Percentiles rank a stretch among this genome's conserved stretches.
These are phyloP conservation scores for Medicago arabica DNA, from an alignment of 306 rosid genomes.

Conservation along the genomic window DNA sequence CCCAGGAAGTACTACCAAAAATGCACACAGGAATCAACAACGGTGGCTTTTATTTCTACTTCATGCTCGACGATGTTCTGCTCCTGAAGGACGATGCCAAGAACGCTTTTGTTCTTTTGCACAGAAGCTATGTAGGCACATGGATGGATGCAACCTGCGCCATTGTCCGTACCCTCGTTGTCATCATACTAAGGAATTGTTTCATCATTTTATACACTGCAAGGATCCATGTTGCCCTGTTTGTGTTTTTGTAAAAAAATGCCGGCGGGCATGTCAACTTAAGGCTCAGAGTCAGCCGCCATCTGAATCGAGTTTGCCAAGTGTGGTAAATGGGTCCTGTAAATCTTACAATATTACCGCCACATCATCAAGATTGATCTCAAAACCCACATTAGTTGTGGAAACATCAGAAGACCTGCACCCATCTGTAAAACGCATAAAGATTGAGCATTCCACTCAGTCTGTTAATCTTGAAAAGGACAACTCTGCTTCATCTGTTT, in stretches of 20 bases:
- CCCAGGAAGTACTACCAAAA: conserved; percentile 39
- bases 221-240: conserved; percentile 77
- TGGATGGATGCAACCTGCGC: conserved; percentile 55
- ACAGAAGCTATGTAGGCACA: conserved; percentile 77
- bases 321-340: conserved; percentile 58
- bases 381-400: conserved; percentile 51
- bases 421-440: conserved; percentile 83
- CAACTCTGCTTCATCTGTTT: conserved; percentile 53
- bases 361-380: conserved; percentile 51
- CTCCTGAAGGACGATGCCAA: conserved; percentile 83
- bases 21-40: conserved; percentile 70
- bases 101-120: conserved; percentile 65
- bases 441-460: conserved; percentile 74
- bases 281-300: conserved; percentile 48
- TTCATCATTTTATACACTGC: conserved; percentile 75
- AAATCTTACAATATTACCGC: conserved; percentile 60
- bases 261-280: conserved; percentile 48
- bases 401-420: conserved; percentile 74
- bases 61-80: conserved; percentile 82
- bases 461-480: conserved; percentile 63
- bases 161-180: conserved; percentile 70
- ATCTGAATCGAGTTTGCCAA: conserved; percentile 61
- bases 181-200: conserved; percentile 69
- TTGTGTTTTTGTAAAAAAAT: conserved; percentile 74
- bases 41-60: conserved; percentile 90